Evolutionary conservation across 2,329 filamentous ascomycete species (phyloP).

Genomic region (Epichloe aotearoae): DNA sequence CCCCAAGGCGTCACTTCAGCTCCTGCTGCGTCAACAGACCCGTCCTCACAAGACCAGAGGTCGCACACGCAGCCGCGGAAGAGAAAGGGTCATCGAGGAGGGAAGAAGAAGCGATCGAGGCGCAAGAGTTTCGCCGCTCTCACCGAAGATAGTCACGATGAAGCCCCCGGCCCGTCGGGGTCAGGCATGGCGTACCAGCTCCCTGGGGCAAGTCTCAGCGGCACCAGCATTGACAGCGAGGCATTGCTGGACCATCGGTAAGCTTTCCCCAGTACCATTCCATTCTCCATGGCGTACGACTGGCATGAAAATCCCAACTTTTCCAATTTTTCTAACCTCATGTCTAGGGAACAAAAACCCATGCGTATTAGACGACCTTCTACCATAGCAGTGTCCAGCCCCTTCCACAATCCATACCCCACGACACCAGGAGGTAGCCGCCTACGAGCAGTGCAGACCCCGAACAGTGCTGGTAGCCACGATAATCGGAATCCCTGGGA

Average conservation of each 20-base stretch:
- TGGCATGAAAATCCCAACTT: background rate
- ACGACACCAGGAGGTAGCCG: slow-evolving; percentile 18
- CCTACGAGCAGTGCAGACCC: slow-evolving; percentile 21
- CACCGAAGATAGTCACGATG: slow-evolving; percentile 38
- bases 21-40: slow-evolving; percentile 2
- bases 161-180: slow-evolving; percentile 19
- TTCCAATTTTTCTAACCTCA: background rate
- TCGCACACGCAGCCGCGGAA: slow-evolving; percentile 35
- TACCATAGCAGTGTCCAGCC: slow-evolving; percentile 24
- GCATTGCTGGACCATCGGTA: slow-evolving; percentile 77
- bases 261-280: slow-evolving; percentile 6
- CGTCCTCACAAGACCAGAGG: slow-evolving; percentile 6
- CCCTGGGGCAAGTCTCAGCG: slow-evolving; percentile 51
- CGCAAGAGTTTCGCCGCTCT: slow-evolving; percentile 68
- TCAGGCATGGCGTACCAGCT: slow-evolving; percentile 39
- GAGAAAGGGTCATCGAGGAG: slow-evolving; percentile 57
- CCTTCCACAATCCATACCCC: slow-evolving; percentile 22
- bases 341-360: slow-evolving; percentile 40
- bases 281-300: too few relatives aligned
- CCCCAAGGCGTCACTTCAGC: slow-evolving; percentile 5
- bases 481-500: slow-evolving; percentile 29
- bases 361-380: slow-evolving; percentile 53
- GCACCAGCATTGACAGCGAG: slow-evolving; percentile 80
- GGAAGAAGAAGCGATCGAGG: slow-evolving; percentile 63
- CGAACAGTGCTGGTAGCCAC: slow-evolving; percentile 34